phyloP scores from a whole-genome alignment of 106 monocot species.

The Apostasia ramifera region DNA sequence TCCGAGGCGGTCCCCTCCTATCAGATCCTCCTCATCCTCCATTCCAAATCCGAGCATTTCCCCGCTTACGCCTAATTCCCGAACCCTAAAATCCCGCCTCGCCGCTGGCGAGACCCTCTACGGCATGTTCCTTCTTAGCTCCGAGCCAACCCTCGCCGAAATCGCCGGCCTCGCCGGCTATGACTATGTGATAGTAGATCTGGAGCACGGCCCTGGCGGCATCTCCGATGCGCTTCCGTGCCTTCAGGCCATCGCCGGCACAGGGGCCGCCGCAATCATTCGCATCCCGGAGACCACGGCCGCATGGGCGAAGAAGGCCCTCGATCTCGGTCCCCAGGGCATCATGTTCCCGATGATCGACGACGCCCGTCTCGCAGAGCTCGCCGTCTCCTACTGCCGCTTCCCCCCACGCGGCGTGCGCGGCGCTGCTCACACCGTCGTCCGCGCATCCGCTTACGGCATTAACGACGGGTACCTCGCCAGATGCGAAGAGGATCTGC shows the following conservation, averaged over 20 bases:
- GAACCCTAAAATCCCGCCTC: conserved; percentile 64
- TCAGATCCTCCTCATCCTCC: conserved; percentile 4
- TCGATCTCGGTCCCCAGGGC: conserved; percentile 84
- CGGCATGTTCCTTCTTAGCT: conserved; percentile 81
- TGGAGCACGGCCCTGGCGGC: conserved; percentile 84
- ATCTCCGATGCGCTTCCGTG: conserved; percentile 54
- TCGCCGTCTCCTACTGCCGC: conserved; percentile 61
- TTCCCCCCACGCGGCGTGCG: conserved; percentile 80
- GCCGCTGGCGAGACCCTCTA: conserved; percentile 64
- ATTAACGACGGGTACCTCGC: conserved; percentile 70
- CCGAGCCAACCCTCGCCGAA: conserved; percentile 83
- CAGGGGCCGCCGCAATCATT: conserved; percentile 52
- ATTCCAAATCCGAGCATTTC: background rate
- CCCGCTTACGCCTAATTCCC: background rate
- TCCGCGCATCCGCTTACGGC: conserved; percentile 79
- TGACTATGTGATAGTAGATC: conserved; percentile 83
- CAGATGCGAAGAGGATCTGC: conserved; percentile 61
- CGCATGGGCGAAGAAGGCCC: conserved; percentile 79
- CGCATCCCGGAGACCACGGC: conserved; percentile 68
- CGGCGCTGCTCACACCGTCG: conserved; percentile 70
- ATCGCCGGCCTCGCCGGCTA: conserved; percentile 84
- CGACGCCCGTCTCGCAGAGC: conserved; percentile 28
- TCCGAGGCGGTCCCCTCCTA: background rate
- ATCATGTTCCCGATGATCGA: conserved; percentile 79
- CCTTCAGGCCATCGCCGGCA: conserved; percentile 63